A percentile compares a stretch with the other conserved stretches of the same genome.
Evolutionary conservation across 768 basidiomycete genomes (phyloP).

Genomic region (Mycena rosella): DNA sequence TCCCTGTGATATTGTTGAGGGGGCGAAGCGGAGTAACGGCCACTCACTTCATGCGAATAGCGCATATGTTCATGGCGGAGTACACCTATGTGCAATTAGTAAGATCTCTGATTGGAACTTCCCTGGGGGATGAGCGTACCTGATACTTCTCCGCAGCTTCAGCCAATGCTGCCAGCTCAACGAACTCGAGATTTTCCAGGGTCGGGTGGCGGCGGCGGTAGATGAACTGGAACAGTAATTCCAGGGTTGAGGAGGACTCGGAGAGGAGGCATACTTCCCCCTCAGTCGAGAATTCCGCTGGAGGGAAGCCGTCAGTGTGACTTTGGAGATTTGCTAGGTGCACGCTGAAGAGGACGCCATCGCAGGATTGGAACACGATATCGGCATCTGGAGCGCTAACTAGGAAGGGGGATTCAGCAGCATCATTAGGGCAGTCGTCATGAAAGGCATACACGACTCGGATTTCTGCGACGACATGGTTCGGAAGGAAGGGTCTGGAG

Average conservation of each 20-base stretch:
- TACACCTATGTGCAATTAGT: too few species aligned
- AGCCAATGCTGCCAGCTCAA: constrained; percentile 3
- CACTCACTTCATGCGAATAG: constrained; percentile 7
- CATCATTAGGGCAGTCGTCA: not conserved
- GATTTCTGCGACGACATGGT: not conserved
- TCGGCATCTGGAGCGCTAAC: constrained; percentile 19
- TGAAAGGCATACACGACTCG: not conserved
- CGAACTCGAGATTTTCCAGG: constrained; percentile 5
- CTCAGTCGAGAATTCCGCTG: not conserved
- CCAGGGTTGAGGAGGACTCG: constrained; percentile 10
- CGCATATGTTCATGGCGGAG: constrained; percentile 28
- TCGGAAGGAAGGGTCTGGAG: too few species aligned
- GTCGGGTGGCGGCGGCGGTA: constrained; percentile 23
- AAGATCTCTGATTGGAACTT: too few species aligned
- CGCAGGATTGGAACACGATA: constrained; percentile 25
- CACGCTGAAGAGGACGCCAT: constrained; percentile 25
- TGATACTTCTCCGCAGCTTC: constrained; percentile 34
- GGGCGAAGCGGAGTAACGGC: not conserved
- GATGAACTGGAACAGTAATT: constrained; percentile 25
- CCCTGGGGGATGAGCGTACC: too few species aligned
- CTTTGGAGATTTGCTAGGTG: constrained; percentile 31
- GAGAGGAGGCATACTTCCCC: constrained; percentile 8
- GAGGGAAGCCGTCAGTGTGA: constrained; percentile 28
- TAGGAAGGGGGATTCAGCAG: not conserved
- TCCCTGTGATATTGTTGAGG: not conserved